These are phyloP conservation scores for Aspergillus caelatus DNA, from an alignment of 2,329 filamentous ascomycete species.

Conservation along the genomic window DNA sequence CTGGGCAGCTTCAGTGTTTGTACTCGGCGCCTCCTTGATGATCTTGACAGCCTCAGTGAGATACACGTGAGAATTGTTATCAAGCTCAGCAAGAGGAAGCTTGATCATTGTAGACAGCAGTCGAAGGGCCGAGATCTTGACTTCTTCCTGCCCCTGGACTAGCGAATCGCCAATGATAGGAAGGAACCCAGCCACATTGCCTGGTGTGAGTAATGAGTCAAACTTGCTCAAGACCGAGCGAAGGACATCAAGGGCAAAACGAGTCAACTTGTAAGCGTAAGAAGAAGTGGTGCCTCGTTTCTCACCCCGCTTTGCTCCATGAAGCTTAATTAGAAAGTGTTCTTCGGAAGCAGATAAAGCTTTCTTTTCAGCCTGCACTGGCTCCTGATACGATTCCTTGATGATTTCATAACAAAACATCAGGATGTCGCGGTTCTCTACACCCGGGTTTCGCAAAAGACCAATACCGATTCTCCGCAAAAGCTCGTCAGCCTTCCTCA, in stretches of 20 bases:
- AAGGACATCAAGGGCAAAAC: slow-evolving; percentile 85
- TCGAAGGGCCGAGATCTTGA: slow-evolving; percentile 84
- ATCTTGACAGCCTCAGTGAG: slow-evolving; percentile 81
- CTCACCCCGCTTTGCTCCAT: slow-evolving; percentile 73
- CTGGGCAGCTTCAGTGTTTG: slow-evolving; percentile 81
- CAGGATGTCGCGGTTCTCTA: slow-evolving; percentile 79
- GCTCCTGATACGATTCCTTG: slow-evolving; percentile 76
- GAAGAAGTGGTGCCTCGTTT: slow-evolving; percentile 73
- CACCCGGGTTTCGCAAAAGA: slow-evolving; percentile 77
- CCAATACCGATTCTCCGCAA: slow-evolving; percentile 81
- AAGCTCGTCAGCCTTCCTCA: slow-evolving; percentile 88
- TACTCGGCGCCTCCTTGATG: slow-evolving; percentile 75
- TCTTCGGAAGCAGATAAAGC: slow-evolving; percentile 32
- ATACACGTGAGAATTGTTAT: slow-evolving; percentile 74
- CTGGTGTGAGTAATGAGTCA: slow-evolving; percentile 74
- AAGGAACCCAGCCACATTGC: slow-evolving; percentile 82
- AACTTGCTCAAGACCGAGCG: slow-evolving; percentile 85
- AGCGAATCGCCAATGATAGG: slow-evolving; percentile 87
- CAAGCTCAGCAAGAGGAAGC: slow-evolving; percentile 72
- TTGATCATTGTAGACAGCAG: slow-evolving; percentile 84
- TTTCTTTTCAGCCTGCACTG: slow-evolving; percentile 45
- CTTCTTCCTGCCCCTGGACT: slow-evolving; percentile 83
- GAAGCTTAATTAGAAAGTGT: slow-evolving; percentile 77
- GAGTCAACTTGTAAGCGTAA: slow-evolving; percentile 82
- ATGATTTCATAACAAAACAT: slow-evolving; percentile 95